Evolutionary conservation across 495 filamentous ascomycete species (phyloP).

Genomic region (Annulohypoxylon stygium): DNA sequence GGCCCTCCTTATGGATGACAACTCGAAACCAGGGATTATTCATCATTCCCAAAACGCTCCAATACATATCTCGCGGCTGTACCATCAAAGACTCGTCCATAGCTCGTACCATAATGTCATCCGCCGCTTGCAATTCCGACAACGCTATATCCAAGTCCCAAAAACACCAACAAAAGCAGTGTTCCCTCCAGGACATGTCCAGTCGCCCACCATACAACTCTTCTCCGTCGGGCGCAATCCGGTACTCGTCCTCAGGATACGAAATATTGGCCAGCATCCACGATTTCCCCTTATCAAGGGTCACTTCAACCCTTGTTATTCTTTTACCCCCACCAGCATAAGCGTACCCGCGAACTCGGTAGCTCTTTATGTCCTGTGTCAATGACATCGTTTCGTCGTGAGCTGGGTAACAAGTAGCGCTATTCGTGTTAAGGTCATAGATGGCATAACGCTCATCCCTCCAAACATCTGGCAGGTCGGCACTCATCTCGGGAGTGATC

Average conservation of each 20-base stretch:
- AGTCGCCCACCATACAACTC: constrained; percentile 81
- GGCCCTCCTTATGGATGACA: constrained; percentile 77
- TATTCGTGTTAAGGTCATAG: constrained; percentile 92
- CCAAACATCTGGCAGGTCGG: constrained; percentile 83
- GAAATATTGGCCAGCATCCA: constrained; percentile 86
- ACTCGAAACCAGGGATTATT: constrained; percentile 97
- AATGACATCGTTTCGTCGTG: constrained; percentile 81
- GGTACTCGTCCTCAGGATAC: constrained; percentile 90
- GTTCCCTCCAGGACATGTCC: constrained; percentile 86
- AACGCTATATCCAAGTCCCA: constrained; percentile 84
- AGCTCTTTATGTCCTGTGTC: constrained; percentile 62
- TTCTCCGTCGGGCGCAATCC: constrained; percentile 71
- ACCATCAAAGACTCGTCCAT: constrained; percentile 94
- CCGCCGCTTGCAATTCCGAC: constrained; percentile 69
- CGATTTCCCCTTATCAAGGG: constrained; percentile 83
- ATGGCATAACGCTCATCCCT: constrained; percentile 94
- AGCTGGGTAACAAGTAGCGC: constrained; percentile 82
- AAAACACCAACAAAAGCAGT: constrained; percentile 93
- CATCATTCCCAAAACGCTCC: constrained; percentile 98
- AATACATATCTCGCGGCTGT: constrained; percentile 96
- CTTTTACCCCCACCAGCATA: constrained; percentile 91
- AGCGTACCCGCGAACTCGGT: constrained; percentile 84
- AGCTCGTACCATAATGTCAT: constrained; percentile 84
- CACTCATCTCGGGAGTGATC: constrained; percentile 85
- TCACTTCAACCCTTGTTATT: constrained; percentile 86